A percentile compares a stretch with the other conserved stretches of the same genome.
Conservation (phyloP, 2,329 filamentous ascomycete species). For the Cytospora chrysosperma region DNA sequence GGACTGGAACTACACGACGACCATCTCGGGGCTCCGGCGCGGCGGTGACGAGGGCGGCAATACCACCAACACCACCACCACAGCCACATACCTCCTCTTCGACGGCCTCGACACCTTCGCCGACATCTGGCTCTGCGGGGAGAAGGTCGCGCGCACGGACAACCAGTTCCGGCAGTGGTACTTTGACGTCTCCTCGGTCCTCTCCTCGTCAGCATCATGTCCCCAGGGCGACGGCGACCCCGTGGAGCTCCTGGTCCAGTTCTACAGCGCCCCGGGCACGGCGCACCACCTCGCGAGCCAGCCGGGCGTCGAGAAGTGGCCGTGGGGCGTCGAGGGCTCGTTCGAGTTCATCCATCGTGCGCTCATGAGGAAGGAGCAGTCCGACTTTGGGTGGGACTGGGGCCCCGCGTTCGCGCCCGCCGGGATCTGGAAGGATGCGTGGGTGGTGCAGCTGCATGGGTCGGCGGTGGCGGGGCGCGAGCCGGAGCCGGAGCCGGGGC, state of each 20-base stretch:
- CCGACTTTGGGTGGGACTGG: constrained; percentile 66
- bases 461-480: too few relatives aligned
- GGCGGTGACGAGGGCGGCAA: constrained; percentile 27
- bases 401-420: constrained; percentile 60
- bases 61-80: constrained; percentile 32
- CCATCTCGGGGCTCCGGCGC: constrained; percentile 38
- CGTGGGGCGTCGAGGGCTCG: constrained; percentile 43
- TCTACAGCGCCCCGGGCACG: constrained; percentile 52
- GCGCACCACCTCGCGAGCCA: constrained; percentile 51
- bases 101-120: constrained; percentile 63
- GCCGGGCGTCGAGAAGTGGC: constrained; percentile 52
- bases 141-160: constrained; percentile 54
- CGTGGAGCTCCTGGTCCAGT: constrained; percentile 50
- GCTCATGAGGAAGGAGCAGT: constrained; percentile 61
- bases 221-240: constrained; percentile 29
- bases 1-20: constrained; percentile 62
- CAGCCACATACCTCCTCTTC: constrained; percentile 54
- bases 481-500: constrained; percentile 32
- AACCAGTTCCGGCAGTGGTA: constrained; percentile 64
- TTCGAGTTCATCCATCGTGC: constrained; percentile 54
- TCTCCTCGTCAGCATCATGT: constrained; percentile 47
- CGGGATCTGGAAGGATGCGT: constrained; percentile 62
- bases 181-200: constrained; percentile 52
- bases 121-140: constrained; percentile 53
- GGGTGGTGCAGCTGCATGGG: constrained; percentile 49